These are phyloP conservation scores for Aspergillus quadricinctus DNA, from an alignment of 2,329 filamentous ascomycete genomes.

Conservation along the genomic window DNA sequence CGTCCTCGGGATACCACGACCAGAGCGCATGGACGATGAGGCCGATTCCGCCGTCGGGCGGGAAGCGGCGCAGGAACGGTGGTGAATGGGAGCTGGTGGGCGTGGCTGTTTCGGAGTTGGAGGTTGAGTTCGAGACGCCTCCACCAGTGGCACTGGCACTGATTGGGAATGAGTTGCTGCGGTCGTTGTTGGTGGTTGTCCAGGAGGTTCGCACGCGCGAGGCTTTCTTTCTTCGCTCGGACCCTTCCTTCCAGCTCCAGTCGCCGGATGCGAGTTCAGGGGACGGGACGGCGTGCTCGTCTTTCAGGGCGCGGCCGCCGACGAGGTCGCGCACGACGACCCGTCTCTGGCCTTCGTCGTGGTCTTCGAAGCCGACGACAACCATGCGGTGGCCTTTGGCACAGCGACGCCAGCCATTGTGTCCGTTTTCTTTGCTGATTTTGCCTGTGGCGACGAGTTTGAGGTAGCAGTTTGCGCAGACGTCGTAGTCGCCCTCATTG, in stretches of 20 bases:
- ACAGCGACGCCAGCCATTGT: slow-evolving; percentile 79
- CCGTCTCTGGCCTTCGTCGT: slow-evolving; percentile 62
- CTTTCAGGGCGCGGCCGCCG: slow-evolving; percentile 66
- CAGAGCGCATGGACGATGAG: slow-evolving; percentile 62
- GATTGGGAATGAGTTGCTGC: slow-evolving; percentile 3
- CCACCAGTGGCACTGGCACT: not conserved
- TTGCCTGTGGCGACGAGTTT: slow-evolving; percentile 59
- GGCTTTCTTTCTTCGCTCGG: slow-evolving; percentile 35
- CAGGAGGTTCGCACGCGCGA: slow-evolving; percentile 25
- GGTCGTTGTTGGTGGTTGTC: slow-evolving; percentile 5
- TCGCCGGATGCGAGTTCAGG: slow-evolving; percentile 28
- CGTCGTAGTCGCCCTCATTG: slow-evolving; percentile 77
- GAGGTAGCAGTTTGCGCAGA: slow-evolving; percentile 75
- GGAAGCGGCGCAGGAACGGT: slow-evolving; percentile 47
- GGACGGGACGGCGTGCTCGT: slow-evolving; percentile 45
- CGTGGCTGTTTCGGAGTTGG: slow-evolving; percentile 17
- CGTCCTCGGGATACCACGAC: slow-evolving; percentile 68
- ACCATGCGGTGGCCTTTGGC: slow-evolving; percentile 78
- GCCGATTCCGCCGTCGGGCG: slow-evolving; percentile 71
- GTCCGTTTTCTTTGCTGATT: slow-evolving; percentile 71
- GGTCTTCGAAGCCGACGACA: slow-evolving; percentile 69
- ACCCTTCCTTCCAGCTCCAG: slow-evolving; percentile 43
- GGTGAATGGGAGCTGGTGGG: slow-evolving; percentile 28
- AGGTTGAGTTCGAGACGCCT: slow-evolving; percentile 1
- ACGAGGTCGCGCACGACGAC: slow-evolving; percentile 68